A percentile compares a stretch with the other conserved stretches of the same genome.
Evolutionary conservation across 2,329 filamentous ascomycete genomes (phyloP).

Genomic region (Acephala macrosclerotiorum): DNA sequence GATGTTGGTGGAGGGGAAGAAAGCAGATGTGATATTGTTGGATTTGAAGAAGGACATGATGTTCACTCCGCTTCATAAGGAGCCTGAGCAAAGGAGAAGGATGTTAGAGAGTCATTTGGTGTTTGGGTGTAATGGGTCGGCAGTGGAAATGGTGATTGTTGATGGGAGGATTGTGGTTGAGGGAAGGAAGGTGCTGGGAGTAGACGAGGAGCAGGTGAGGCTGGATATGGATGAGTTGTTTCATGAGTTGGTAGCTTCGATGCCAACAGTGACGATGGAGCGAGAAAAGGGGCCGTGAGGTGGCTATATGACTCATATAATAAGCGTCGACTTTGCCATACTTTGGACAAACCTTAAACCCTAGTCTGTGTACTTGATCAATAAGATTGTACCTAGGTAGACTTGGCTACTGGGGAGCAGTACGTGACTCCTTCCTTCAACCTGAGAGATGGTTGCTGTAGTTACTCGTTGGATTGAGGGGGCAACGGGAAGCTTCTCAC

Average conservation of each 20-base stretch:
- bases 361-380: too few species aligned
- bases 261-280: slow-evolving; percentile 18
- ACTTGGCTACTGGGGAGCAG: too few species aligned
- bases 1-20: slow-evolving; percentile 32
- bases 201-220: slow-evolving; percentile 36
- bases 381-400: too few species aligned
- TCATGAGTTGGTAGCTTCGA: slow-evolving; percentile 24
- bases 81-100: slow-evolving; percentile 29
- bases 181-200: slow-evolving; percentile 36
- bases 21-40: slow-evolving; percentile 39
- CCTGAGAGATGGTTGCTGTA: too few species aligned
- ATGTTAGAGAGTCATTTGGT: slow-evolving; percentile 37
- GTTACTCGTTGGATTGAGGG: too few species aligned
- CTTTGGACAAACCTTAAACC: too few species aligned
- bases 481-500: too few species aligned
- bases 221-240: slow-evolving; percentile 34
- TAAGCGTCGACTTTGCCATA: too few species aligned
- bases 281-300: slow-evolving; percentile 11
- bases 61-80: slow-evolving; percentile 36
- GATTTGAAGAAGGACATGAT: slow-evolving; percentile 41
- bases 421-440: too few species aligned
- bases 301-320: too few species aligned
- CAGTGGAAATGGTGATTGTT: slow-evolving; percentile 38
- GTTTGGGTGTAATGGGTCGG: slow-evolving; percentile 40
- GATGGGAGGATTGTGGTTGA: slow-evolving; percentile 36